Base-by-base conservation (phyloP, 345 rosid genomes). In the Salix viminalis region DNA sequence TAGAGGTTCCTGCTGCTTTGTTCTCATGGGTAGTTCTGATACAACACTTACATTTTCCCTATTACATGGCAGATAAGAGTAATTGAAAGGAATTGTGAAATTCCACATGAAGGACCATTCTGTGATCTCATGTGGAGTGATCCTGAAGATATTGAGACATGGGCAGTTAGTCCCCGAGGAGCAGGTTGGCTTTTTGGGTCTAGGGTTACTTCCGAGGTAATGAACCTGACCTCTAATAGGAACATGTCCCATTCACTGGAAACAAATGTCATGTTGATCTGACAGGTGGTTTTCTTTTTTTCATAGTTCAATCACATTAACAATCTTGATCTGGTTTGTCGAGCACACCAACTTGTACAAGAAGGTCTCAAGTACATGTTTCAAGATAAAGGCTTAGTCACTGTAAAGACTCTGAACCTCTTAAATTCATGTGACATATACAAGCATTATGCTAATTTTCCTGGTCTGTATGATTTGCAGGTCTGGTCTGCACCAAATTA, bases 111-210 rank as follows among this genome's bases (percentile, higher is more conserved):
- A 89, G 99, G 99, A 66, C 97, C 99, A 67, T 96, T 96, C 83
- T 96, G 99, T 81, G 99, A 96, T 88, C 97, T 96, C 52, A 96
- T 94, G 99, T 94, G 99, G 98, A 96, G 99, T 77, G 99, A 96
- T 84, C 99, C 99, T 73, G 99, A 96, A 88, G 98, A 96, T 80
- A 96, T 96, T 80, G 99, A 96, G 85, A 90, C 98, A 79, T 96
- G 99, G 99, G 99, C 98, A 77, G 98, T 94, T 61, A 96, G 99
- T 86, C 99, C 99, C 41, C 88, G 98, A 71, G 99, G 99, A 81
- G 99, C 99, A 77, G 99, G 99, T 74, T 96, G 99, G 99, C 98
- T 96, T 74, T 96, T 96, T 79, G 99, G 99, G 58, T 92, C 99
- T 79, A 91, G 97, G 88, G 99, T 96, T 71, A 96, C 99, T 65